Evolutionary conservation across 1,139 yeast genomes (phyloP), one percentile per base, ranked within the genome.

Genomic region (Zygosaccharomyces sapae): DNA sequence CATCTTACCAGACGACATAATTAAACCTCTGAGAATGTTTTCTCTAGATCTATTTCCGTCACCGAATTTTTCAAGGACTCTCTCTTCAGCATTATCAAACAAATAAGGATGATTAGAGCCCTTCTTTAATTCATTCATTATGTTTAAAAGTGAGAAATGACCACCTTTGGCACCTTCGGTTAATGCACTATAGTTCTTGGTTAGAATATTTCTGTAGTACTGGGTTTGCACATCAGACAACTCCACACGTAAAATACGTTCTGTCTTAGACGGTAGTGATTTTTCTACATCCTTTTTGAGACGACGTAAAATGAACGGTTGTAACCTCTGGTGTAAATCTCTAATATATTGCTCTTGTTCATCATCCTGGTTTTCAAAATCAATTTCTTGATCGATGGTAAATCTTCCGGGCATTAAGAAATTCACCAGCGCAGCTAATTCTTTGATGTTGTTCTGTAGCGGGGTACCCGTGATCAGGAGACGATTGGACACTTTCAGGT

Each of bases 1-100:
- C 98, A 94, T 92, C 65, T 92, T 92, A 59, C 99, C 99, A 13
- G 96, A 86, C 12, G 95, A 87, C 98, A 92, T 94, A 55, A 92
- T 86, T 75, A 92, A 74, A 12, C 98, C 99, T 62, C 89, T 80
- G 42, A 92, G 71, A 10, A 86, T 75, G 55, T 83, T 86, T 57
- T 92, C 97, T 51, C 97, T 76, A 1, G 88, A 74, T 49, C 68
- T 67, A 20, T 68, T 65, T 5, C 81, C 77, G n/a, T 81, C 83
- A 33, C 77, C 79, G 43, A 77, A 75, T 50, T 81, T 80, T 5
- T 79, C 73, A 52, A 89, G 70, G 19, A 88, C 95, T 51, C 85
- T 78, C 33, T 83, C 85, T 67, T 94, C 99, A 2, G 96, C 97
- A 49, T 86, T 86, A 56, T 90, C 97, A 67, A 92, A 94, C 46